Base-by-base conservation (phyloP, 1,284 basidiomycete genomes). In the Lentinula novae-zelandiae region DNA sequence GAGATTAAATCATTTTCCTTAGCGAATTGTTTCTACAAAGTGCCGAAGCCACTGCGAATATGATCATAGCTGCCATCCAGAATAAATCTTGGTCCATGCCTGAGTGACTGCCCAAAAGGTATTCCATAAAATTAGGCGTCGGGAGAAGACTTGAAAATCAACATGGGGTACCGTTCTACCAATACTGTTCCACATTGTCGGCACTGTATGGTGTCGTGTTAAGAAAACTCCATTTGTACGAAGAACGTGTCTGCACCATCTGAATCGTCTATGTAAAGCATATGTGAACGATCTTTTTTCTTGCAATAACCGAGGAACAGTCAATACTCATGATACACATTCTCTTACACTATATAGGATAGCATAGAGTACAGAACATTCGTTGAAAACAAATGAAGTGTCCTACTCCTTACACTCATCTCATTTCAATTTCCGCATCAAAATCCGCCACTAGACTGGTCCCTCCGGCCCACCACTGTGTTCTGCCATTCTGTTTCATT, bases 61-160 rank as follows among this genome's bases (percentile, higher is more conserved):
- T 93, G 85, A 78, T 92, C 51, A 56, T 71, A 0, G 80, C 84
- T 0, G 82, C 88, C n/a, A 71, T 87, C 5, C 62, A 60, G 1
- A 75, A 78, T 6, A 69, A 75, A 38, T 58, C 67, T 10, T 92
- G 87, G 85, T 65, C 65, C 1, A 54, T 69, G 5, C 89, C 88
- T 0, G 71, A 74, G 13, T 91, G 88, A 86, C 73, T 92, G 38
- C 90, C 90, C 2, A 71, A 75, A 22, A 81, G 82, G 61, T 89
- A 85, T 67, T 71, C 89, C 22, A 22, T 22, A 22, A 22, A 58
- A 88, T 85, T 12, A 42, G 13, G 40, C 12, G 1, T 5, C 68
- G 68, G 69, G 60, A 60, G 22, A 27, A 48, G 10, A 48, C 6
- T 36, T 36, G 9, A 36, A 36, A 36, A 33, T 15, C 20, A 10